A percentile compares a stretch with the other conserved stretches of the same genome.
phyloP scores from a whole-genome alignment of 192 early-diverging fungal species.

The Entomortierella lignicola region DNA sequence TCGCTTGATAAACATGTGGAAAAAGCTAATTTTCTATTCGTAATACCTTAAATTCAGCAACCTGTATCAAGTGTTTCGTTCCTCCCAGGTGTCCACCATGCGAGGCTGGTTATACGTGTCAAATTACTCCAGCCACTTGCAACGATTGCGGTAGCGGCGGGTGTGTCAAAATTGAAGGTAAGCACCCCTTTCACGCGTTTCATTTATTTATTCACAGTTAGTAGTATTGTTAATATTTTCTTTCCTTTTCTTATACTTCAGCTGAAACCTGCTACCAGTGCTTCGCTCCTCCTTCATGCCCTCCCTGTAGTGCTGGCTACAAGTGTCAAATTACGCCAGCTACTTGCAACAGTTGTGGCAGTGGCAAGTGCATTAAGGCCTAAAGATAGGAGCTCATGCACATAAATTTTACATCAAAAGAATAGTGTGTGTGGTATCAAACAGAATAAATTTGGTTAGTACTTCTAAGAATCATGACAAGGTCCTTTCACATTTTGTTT shows the following conservation, averaged over 20 bases:
- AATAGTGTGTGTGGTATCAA: no score
- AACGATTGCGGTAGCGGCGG: conserved; percentile 5
- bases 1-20: neutral
- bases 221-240: neutral
- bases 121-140: conserved; percentile 7
- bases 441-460: no score
- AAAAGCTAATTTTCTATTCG: neutral
- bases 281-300: conserved; percentile 18
- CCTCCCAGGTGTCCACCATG: conserved; percentile 20
- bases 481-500: no score
- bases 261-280: conserved; percentile 8
- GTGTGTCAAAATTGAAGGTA: neutral
- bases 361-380: conserved; percentile 1
- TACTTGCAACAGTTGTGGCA: conserved; percentile 9
- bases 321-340: conserved; percentile 9
- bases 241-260: no score
- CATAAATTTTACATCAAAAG: no score
- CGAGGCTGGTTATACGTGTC: neutral
- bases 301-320: conserved; percentile 3
- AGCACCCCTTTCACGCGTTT: neutral
- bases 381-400: neutral
- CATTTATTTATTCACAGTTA: no score
- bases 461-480: no score
- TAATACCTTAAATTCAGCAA: neutral
- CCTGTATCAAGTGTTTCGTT: conserved; percentile 25